Evolutionary conservation across 2,329 filamentous ascomycete species (phyloP).

Genomic region (Malbranchea zuffiana): DNA sequence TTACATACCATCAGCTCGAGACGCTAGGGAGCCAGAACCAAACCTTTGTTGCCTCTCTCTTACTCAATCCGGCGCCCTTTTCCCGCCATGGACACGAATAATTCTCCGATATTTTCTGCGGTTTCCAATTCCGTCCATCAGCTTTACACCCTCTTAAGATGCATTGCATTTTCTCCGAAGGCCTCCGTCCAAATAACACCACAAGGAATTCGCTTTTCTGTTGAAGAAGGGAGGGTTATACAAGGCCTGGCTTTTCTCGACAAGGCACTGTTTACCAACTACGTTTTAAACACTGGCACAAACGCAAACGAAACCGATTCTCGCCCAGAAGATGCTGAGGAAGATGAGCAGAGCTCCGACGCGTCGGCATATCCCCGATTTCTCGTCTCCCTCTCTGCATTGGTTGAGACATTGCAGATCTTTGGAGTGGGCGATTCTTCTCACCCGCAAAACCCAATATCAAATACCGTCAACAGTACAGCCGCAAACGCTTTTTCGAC

Average conservation of each 20-base stretch:
- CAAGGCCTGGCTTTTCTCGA: constrained; percentile 84
- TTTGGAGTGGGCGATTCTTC: constrained; percentile 64
- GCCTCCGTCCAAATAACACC: constrained; percentile 64
- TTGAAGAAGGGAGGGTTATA: constrained; percentile 80
- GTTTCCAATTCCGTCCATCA: constrained; percentile 53
- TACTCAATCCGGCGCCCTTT: not conserved
- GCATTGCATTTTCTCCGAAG: constrained; percentile 50
- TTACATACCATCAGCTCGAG: constrained; percentile 23
- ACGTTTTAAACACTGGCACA: constrained; percentile 50
- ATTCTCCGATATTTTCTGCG: constrained; percentile 42
- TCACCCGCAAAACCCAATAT: constrained; percentile 23
- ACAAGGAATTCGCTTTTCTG: constrained; percentile 76
- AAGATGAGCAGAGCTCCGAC: constrained; percentile 31
- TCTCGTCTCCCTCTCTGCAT: constrained; percentile 72
- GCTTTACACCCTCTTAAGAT: constrained; percentile 49
- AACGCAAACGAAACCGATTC: constrained; percentile 16
- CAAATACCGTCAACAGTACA: constrained; percentile 29
- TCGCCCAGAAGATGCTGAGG: constrained; percentile 23
- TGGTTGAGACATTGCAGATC: constrained; percentile 91
- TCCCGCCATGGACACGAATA: constrained; percentile 10
- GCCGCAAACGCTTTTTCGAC: constrained; percentile 67
- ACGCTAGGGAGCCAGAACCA: not conserved
- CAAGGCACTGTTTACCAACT: constrained; percentile 78
- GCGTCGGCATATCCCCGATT: constrained; percentile 52
- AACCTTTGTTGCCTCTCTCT: not conserved